Evolutionary conservation across 139 green algal genomes (phyloP).

Genomic region (Eudorina sp.): DNA sequence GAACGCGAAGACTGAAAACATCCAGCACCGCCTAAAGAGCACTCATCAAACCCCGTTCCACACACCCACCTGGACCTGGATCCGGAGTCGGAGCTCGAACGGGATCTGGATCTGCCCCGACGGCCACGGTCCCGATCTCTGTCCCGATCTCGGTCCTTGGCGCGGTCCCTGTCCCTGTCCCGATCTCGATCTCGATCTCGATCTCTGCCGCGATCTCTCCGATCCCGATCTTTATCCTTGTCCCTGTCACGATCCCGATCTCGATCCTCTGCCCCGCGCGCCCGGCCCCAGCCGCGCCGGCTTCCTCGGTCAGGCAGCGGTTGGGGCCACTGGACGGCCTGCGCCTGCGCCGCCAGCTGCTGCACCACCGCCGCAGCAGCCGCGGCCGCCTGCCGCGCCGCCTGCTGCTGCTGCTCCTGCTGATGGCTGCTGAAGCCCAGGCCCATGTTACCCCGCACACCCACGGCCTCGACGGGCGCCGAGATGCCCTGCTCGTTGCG

Average conservation of each 20-base stretch:
- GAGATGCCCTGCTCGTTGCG: constrained; percentile 69
- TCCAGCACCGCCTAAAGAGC: too few relatives aligned
- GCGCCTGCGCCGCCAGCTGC: not conserved
- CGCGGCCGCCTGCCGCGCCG: not conserved
- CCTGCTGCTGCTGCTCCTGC: constrained; percentile 20
- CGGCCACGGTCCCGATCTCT: not conserved
- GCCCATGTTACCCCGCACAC: constrained; percentile 45
- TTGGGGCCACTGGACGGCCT: not conserved
- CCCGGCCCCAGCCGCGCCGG: constrained; percentile 15
- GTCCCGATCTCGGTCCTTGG: not conserved
- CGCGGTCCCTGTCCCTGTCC: too few relatives aligned
- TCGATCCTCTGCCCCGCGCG: not conserved
- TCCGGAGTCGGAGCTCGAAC: constrained; percentile 25
- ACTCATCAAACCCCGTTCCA: too few relatives aligned
- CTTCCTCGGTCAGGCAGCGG: not conserved
- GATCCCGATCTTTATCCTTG: not conserved
- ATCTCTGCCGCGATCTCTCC: not conserved
- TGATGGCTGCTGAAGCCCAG: constrained; percentile 63
- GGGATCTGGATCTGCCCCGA: constrained; percentile 20
- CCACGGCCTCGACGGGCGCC: constrained; percentile 59
- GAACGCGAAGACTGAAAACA: too few relatives aligned
- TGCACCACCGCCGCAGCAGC: not conserved
- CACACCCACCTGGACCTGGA: not conserved
- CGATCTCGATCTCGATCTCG: constrained; percentile 25
- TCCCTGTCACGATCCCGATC: not conserved